Percentiles rank a stretch among this genome's conserved stretches.
Conservation (phyloP, 148 eudicot species). For the Cornus florida region DNA sequence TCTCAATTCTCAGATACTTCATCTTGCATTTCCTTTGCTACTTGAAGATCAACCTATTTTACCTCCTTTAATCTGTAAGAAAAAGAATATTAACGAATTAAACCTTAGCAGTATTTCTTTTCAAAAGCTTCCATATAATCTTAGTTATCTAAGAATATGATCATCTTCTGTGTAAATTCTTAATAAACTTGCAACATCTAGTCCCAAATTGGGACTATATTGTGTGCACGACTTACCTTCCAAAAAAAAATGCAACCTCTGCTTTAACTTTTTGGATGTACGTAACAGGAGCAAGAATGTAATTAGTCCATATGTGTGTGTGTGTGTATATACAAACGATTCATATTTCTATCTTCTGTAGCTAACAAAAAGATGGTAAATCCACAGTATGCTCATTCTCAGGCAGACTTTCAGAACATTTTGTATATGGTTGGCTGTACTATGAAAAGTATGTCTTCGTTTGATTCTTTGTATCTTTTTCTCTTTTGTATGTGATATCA, state of each 20-base stretch:
- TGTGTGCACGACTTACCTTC: too few relatives aligned
- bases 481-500: conserved; percentile 22
- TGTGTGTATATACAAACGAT: neutral
- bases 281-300: neutral
- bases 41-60: neutral
- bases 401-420: neutral
- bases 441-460: neutral
- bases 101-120: neutral
- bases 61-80: neutral
- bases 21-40: neutral
- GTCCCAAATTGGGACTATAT: neutral
- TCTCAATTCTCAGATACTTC: conserved; percentile 1
- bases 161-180: neutral
- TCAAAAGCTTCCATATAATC: neutral
- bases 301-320: neutral
- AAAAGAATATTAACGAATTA: neutral
- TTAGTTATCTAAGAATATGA: conserved; percentile 1
- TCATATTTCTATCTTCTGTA: neutral
- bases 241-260: too few relatives aligned
- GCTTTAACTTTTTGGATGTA: neutral
- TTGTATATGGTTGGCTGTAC: too few relatives aligned
- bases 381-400: neutral
- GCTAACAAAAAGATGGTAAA: neutral
- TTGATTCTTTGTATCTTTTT: conserved; percentile 7
- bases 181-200: neutral